Conservation (phyloP, 345 rosid genomes). For the Bretschneidera sinensis region DNA sequence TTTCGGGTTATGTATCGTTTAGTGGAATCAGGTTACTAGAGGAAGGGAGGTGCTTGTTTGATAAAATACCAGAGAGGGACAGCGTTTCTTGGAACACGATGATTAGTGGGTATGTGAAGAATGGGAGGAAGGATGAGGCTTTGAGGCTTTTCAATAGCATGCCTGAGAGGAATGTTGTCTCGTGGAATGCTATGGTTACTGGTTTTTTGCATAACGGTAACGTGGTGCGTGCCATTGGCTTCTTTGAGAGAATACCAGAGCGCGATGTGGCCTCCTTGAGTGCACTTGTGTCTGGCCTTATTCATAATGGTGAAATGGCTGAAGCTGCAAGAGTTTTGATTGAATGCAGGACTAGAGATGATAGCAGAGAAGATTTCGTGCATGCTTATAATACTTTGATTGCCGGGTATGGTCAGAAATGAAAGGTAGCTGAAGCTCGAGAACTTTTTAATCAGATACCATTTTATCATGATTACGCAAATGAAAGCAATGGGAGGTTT, state of each 20-base stretch:
- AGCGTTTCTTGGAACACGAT: slow-evolving; percentile 67
- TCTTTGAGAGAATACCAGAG: slow-evolving; percentile 49
- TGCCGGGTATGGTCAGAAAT: slow-evolving; percentile 66
- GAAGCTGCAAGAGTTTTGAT: slow-evolving; percentile 47
- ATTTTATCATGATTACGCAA: slow-evolving; percentile 7
- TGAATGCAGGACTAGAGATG: slow-evolving; percentile 20
- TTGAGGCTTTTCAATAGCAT: slow-evolving; percentile 37
- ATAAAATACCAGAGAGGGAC: slow-evolving; percentile 56
- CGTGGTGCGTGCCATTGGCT: slow-evolving; percentile 34
- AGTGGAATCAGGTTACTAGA: slow-evolving; percentile 35
- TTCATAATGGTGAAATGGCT: slow-evolving; percentile 47
- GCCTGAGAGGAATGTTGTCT: slow-evolving; percentile 43
- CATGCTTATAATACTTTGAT: slow-evolving; percentile 72
- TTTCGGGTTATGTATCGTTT: slow-evolving; percentile 56
- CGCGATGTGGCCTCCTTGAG: slow-evolving; percentile 45
- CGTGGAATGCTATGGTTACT: slow-evolving; percentile 59
- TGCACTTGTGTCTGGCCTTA: slow-evolving; percentile 62
- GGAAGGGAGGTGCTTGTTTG: slow-evolving; percentile 57
- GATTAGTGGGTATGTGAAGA: slow-evolving; percentile 71
- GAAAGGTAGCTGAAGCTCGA: slow-evolving; percentile 53
- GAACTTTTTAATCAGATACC: slow-evolving; percentile 53
- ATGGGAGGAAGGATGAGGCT: slow-evolving; percentile 53
- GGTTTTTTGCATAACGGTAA: slow-evolving; percentile 59
- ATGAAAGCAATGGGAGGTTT: slow-evolving; percentile 18
- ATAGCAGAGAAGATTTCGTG: slow-evolving; percentile 34